Evolutionary conservation across 2,329 filamentous ascomycete genomes (phyloP).

Genomic region (Colletotrichum aenigma): DNA sequence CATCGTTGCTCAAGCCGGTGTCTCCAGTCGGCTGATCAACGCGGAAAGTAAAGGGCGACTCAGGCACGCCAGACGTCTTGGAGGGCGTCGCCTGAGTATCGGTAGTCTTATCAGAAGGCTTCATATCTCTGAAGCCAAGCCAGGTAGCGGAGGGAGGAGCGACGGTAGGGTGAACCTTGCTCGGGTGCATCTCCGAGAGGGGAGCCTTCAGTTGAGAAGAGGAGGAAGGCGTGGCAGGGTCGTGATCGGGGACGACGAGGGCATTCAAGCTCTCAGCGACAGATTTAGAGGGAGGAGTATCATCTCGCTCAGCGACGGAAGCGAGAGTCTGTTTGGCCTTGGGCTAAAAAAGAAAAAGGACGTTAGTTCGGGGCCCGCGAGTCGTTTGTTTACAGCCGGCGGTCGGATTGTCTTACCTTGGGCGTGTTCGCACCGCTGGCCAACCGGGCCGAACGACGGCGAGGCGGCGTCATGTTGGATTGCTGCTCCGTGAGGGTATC

Average conservation of each 20-base stretch:
- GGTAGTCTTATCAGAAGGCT: constrained; percentile 50
- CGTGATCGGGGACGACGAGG: constrained; percentile 33
- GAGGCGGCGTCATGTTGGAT: constrained; percentile 42
- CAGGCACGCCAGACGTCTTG: constrained; percentile 54
- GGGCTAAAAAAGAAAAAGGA: constrained; percentile 22
- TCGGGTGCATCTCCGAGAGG: constrained; percentile 88
- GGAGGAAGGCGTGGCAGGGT: constrained; percentile 63
- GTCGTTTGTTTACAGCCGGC: constrained; percentile 4
- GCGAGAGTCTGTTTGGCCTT: constrained; percentile 36
- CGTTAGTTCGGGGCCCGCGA: constrained; percentile 9
- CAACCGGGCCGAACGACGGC: constrained; percentile 50
- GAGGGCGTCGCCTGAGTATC: constrained; percentile 66
- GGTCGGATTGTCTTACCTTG: constrained; percentile 36
- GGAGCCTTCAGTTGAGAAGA: constrained; percentile 72
- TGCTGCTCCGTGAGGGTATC: neutral
- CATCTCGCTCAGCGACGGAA: constrained; percentile 49
- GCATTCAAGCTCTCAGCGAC: constrained; percentile 31
- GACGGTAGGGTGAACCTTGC: constrained; percentile 78
- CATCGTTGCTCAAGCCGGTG: constrained; percentile 63
- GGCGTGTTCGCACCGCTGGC: constrained; percentile 32
- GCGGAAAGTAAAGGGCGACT: constrained; percentile 70
- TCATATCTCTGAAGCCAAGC: constrained; percentile 82
- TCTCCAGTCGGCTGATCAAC: constrained; percentile 56
- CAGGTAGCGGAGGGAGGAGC: constrained; percentile 80
- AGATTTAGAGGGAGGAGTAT: constrained; percentile 33